phyloP scores from a whole-genome alignment of 257 asterid species.

The Ophiorrhiza pumila region DNA sequence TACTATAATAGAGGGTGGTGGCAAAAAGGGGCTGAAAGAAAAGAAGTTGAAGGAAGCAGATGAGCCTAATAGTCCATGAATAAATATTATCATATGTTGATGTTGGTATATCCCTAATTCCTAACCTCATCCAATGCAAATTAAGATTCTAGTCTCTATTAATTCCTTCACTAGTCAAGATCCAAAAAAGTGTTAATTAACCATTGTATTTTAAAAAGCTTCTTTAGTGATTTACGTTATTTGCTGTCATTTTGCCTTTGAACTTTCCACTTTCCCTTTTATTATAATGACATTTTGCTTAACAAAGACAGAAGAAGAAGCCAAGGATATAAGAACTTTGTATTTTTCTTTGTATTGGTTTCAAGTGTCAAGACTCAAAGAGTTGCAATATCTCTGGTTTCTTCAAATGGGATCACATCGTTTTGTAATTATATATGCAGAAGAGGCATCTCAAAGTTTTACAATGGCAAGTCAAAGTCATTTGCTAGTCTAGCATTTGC shows the following conservation, averaged over 20 bases:
- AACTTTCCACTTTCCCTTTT: not conserved
- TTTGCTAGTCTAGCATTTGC: conserved; percentile 64
- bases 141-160: no score
- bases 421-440: conserved; percentile 26
- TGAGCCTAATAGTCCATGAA: not conserved
- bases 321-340: not conserved
- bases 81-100: no score
- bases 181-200: no score
- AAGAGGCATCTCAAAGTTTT: conserved; percentile 74
- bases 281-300: not conserved
- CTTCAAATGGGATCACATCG: not conserved
- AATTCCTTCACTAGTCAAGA: no score
- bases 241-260: not conserved
- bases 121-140: no score
- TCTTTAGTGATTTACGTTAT: not conserved
- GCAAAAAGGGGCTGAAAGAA: no score
- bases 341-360: not conserved
- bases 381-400: not conserved
- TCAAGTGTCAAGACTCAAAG: no score
- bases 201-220: not conserved
- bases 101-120: no score
- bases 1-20: no score
- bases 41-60: not conserved
- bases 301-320: not conserved
- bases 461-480: conserved; percentile 80